Base-by-base conservation (phyloP, 1,284 basidiomycete genomes). In the Ceratobasidium papillatum region DNA sequence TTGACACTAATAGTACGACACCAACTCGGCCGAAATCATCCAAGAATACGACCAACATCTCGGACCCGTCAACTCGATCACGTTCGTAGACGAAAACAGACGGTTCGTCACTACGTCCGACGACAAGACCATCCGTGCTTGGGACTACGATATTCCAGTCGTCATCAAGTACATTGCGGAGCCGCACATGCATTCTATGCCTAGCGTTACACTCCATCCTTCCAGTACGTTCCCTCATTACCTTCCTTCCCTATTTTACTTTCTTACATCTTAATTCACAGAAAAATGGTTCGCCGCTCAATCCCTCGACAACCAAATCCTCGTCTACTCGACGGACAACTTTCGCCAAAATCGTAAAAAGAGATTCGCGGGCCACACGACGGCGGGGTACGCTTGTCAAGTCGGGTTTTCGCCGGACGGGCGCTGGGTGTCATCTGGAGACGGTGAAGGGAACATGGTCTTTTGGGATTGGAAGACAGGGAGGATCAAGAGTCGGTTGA, bases 401-500 rank as follows among this genome's bases (percentile, higher is more conserved):
- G 90, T 99, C 56, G 95, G 93, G 30, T 99, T 99, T 83, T 98
- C 95, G 27, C 96, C 98, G 0, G 98, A 99, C 81, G 98, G 98
- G 19, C 94, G 95, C 82, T 97, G 95, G 91, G 91, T 99, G 79
- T 96, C 94, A 79, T 96, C 94, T 71, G 98, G 98, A 36, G 97
- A 99, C 79, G 94, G 94, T 2, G 90, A 92, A 77, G 98, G 98
- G 0, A 96, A 98, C 81, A 87, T 99, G 56, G 94, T 99, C 17
- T 98, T 99, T 83, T 99, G 97, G 98, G 98, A 99, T 83, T 99
- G 95, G 95, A 99, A 99, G 85, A 95, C 91, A n/a, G 93, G 95
- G 2, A 90, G 93, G 77, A 94, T 99, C 81, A 93, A 95, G 82
- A 96, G 94, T 77, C 86, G 95, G 58, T 83, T 99, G 75, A 89